Evolutionary conservation across 2,329 filamentous ascomycete genomes (phyloP).

Genomic region (Botrytis deweyae): DNA sequence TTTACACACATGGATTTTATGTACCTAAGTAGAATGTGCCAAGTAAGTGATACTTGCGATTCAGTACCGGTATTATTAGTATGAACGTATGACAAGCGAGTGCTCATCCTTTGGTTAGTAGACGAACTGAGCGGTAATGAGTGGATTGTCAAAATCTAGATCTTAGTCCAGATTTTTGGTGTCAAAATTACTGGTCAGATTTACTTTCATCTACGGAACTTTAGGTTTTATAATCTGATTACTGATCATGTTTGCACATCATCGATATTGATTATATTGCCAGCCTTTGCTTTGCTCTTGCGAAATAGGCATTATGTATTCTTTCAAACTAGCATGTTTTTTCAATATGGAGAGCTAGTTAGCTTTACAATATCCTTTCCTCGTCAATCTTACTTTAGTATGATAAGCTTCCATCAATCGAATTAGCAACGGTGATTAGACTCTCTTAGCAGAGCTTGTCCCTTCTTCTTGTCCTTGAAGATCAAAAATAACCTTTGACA

Average conservation of each 20-base stretch:
- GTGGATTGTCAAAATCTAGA: not conserved
- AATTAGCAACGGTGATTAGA: not conserved
- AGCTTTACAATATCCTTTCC: not conserved
- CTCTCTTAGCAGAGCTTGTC: not conserved
- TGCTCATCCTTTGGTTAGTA: not conserved
- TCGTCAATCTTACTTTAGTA: not conserved
- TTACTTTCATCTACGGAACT: not conserved
- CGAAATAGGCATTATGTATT: not conserved
- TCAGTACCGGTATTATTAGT: not conserved
- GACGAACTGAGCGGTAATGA: not conserved
- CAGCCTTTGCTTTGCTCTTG: not conserved
- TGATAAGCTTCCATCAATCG: not conserved
- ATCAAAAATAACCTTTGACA: not conserved
- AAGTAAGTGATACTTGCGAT: not conserved
- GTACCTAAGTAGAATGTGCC: not conserved
- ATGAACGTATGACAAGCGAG: not conserved
- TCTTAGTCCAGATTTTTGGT: not conserved
- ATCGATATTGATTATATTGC: not conserved
- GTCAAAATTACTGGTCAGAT: not conserved
- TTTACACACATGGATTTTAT: not conserved
- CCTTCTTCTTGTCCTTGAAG: not conserved
- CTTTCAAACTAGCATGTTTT: not conserved
- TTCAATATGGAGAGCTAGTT: not conserved
- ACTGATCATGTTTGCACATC: not conserved
- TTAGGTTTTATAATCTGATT: not conserved